These are phyloP conservation scores for Macaranga tanarius DNA, from an alignment of 441 rosid genomes.

Conservation along the genomic window DNA sequence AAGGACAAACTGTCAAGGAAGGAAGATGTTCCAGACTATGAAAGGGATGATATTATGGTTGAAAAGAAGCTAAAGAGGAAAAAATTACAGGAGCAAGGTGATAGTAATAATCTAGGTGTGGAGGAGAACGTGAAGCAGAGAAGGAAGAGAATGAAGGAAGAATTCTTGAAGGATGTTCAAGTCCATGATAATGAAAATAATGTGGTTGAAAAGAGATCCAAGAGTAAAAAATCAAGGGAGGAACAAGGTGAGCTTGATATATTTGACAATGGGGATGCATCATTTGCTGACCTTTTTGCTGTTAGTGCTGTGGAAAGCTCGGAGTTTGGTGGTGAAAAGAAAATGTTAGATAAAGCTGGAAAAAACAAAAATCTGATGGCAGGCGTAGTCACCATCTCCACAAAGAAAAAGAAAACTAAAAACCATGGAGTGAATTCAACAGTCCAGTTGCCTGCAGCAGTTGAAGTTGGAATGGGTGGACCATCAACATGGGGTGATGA, in stretches of 20 bases:
- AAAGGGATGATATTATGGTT: constrained; percentile 5
- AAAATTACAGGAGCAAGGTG: constrained; percentile 7
- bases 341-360: constrained; percentile 22
- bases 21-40: not conserved
- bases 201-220: constrained; percentile 31
- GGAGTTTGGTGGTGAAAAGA: constrained; percentile 22
- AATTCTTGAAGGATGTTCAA: constrained; percentile 17
- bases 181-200: not conserved
- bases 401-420: constrained; percentile 48
- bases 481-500: constrained; percentile 62
- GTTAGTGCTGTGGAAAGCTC: constrained; percentile 26
- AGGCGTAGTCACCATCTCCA: constrained; percentile 32
- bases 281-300: constrained; percentile 58
- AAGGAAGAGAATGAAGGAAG: constrained; percentile 25
- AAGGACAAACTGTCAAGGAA: not conserved
- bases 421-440: constrained; percentile 28
- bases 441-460: constrained; percentile 31
- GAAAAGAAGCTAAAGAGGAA: constrained; percentile 23
- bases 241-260: constrained; percentile 50
- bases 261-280: constrained; percentile 53
- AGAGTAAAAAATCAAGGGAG: constrained; percentile 33
- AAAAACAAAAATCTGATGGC: constrained; percentile 26
- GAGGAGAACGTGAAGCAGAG: constrained; percentile 28
- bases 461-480: constrained; percentile 81
- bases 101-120: constrained; percentile 10